phyloP scores from a whole-genome alignment of 78 protist species.

The Dictyostelium capitatum region DNA sequence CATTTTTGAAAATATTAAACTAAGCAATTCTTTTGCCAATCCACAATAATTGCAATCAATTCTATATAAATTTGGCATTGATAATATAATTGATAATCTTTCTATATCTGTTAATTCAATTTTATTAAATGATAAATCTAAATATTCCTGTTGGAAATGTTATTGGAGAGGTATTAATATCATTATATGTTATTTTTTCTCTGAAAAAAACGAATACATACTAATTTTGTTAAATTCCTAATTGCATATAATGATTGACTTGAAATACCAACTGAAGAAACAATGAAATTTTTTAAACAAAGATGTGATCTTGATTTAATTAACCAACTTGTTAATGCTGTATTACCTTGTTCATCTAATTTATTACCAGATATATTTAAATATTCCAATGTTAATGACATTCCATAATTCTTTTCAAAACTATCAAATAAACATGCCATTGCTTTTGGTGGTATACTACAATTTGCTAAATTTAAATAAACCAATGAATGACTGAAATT shows the following conservation, averaged over 20 bases:
- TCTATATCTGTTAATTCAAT: constrained; percentile 42
- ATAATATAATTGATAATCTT: constrained; percentile 23
- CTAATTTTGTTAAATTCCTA: constrained; percentile 16
- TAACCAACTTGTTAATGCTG: constrained; percentile 53
- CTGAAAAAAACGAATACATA: neutral
- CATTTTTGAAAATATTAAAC: constrained; percentile 60
- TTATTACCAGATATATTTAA: constrained; percentile 63
- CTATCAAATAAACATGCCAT: constrained; percentile 48
- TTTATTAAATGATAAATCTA: constrained; percentile 57
- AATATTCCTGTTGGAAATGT: constrained; percentile 62
- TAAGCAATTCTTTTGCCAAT: constrained; percentile 31
- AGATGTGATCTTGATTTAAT: constrained; percentile 28
- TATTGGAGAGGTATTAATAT: too few relatives aligned
- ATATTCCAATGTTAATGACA: constrained; percentile 74
- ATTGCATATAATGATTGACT: constrained; percentile 24
- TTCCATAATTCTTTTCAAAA: constrained; percentile 69
- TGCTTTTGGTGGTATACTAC: constrained; percentile 42
- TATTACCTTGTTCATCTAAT: constrained; percentile 42
- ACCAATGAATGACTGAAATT: constrained; percentile 40
- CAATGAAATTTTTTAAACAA: constrained; percentile 20
- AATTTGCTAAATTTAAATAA: constrained; percentile 49
- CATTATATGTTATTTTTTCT: neutral
- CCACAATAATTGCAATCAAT: constrained; percentile 62
- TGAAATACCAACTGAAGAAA: constrained; percentile 27
- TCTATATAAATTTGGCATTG: constrained; percentile 28